Base-by-base conservation (phyloP, 2,329 filamentous ascomycete genomes). In the Diaporthe capsici region DNA sequence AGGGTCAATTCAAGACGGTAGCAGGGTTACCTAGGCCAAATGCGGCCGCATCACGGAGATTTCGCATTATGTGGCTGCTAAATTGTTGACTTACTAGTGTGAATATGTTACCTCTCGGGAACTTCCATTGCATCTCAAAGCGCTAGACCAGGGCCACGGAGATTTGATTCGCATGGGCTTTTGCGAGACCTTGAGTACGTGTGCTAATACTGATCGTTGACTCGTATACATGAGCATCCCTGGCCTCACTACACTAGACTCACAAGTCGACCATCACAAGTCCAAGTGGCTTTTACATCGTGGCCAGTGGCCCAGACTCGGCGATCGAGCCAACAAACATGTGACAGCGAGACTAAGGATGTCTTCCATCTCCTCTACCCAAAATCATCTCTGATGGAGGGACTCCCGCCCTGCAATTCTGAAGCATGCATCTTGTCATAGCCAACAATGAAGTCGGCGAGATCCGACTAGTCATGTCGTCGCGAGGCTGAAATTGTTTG, bases 21-120 rank as follows among this genome's bases (percentile, higher is more conserved):
- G 63, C 63, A 53, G 63, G 63, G 31, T 68, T 68, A 12, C 31
- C 47, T 53, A 28, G 47, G 63, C 31, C 25, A 53, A 68, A 53
- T 17, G 22, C 63, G 63, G 63, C 63, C 20, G 22, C 13, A 53
- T 20, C n/a, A n/a, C 47, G 63, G 63, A 53, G 31, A 53, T 39
- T 53, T 53, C 13, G 13, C 28, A n/a, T 39, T 7, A 42, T 25
- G 22, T 31, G 22, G 22, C 63, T 39, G 63, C 22, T 39, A 39
- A n/a, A 25, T 7, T 37, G 63, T 20, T 68, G 47, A 53, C 31
- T 39, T 39, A 2, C 22, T 25, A 17, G 20, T 28, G 22, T 25
- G 34, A 17, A 17, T 2, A 39, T 53, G 15, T 39, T 17, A 53
- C 47, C 63, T 51, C 28, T n/a, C 47, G 63, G 22, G 37, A 68